Conservation (phyloP, 306 rosid genomes). For the Alnus rubra region DNA sequence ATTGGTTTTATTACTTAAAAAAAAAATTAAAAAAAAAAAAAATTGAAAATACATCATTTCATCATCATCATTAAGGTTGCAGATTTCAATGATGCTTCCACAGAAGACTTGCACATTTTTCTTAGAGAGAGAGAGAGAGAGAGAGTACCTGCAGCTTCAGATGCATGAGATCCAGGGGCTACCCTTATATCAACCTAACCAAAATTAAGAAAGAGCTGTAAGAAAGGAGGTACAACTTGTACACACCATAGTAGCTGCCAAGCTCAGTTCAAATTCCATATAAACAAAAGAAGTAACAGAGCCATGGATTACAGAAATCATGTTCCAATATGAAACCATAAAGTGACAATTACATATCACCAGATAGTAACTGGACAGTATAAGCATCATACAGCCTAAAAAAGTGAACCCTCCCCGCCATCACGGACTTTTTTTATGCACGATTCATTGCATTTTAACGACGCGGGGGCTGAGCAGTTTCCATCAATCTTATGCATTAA, state of each 20-base stretch:
- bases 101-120: not conserved
- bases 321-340: slow-evolving; percentile 6
- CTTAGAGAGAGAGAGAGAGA: slow-evolving; percentile 9
- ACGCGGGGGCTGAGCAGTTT: not conserved
- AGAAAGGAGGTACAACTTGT: slow-evolving; percentile 6
- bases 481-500: not conserved
- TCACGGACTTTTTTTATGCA: not conserved
- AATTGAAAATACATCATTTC: not conserved
- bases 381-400: not conserved
- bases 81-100: not conserved
- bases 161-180: slow-evolving; percentile 95
- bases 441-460: not conserved
- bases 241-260: not conserved
- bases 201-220: slow-evolving; percentile 23
- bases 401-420: not conserved
- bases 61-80: not conserved
- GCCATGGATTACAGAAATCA: not conserved
- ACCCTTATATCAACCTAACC: slow-evolving; percentile 88
- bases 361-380: not conserved
- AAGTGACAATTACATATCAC: slow-evolving; percentile 3
- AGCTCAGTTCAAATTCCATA: slow-evolving; percentile 24
- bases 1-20: not conserved
- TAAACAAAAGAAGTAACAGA: not conserved
- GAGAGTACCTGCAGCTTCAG: slow-evolving; percentile 76
- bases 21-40: not conserved